Percentiles rank a stretch among this genome's conserved stretches.
These are phyloP conservation scores for Bipolaris cookei DNA, from an alignment of 2,329 filamentous ascomycete genomes.

Conservation along the genomic window DNA sequence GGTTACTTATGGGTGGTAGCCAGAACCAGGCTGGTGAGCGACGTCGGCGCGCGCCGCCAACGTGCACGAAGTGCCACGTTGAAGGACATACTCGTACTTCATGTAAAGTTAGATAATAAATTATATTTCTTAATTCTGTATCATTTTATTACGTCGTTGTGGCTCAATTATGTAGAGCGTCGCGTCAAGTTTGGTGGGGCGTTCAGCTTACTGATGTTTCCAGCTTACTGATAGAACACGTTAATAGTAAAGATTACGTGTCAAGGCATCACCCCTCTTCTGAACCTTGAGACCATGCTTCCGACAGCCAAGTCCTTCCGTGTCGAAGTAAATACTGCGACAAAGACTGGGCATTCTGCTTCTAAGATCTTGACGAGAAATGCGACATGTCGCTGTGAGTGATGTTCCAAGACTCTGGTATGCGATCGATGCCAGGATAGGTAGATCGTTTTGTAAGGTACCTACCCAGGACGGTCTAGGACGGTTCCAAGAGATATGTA, in stretches of 20 bases:
- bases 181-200: no score
- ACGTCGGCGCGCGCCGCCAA: no score
- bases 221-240: no score
- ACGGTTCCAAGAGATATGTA: conserved; percentile 77
- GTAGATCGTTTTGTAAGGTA: conserved; percentile 80
- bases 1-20: no score
- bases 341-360: conserved; percentile 77
- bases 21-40: no score
- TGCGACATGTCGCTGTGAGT: conserved; percentile 80
- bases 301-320: conserved; percentile 86
- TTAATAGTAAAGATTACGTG: neutral
- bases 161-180: no score
- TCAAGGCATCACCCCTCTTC: conserved; percentile 76
- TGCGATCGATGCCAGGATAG: conserved; percentile 80
- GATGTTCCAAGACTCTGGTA: conserved; percentile 71
- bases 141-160: no score
- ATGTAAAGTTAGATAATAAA: no score
- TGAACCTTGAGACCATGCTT: conserved; percentile 71
- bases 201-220: no score
- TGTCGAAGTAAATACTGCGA: conserved; percentile 79
- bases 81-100: no score
- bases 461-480: conserved; percentile 78
- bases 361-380: conserved; percentile 73
- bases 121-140: no score
- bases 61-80: no score